These are phyloP conservation scores for Phlyctochytrium bullatum DNA, from an alignment of 192 early-diverging fungal species.

Conservation along the genomic window DNA sequence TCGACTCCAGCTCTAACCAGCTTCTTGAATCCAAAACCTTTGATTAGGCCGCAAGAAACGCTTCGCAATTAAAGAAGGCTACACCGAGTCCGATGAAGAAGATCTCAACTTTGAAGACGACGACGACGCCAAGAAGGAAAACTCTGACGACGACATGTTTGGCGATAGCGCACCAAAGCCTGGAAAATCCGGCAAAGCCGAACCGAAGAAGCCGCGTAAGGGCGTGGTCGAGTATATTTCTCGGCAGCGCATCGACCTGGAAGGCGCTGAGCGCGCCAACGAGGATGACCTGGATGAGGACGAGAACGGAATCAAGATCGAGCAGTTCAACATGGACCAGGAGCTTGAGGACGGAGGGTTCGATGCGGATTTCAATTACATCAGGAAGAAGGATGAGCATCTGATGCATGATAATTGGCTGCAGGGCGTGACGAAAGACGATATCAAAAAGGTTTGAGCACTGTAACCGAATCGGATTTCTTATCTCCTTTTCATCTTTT, in stretches of 20 bases:
- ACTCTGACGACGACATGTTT: conserved; percentile 44
- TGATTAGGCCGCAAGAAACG: conserved; percentile 22
- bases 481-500: not conserved
- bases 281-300: conserved; percentile 20
- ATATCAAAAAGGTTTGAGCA: conserved; percentile 42
- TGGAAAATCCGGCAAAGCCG: conserved; percentile 9
- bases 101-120: conserved; percentile 13
- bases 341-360: conserved; percentile 56
- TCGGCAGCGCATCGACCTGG: conserved; percentile 20
- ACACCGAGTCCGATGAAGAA: conserved; percentile 14
- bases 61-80: conserved; percentile 6
- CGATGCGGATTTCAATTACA: conserved; percentile 52
- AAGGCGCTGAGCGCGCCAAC: conserved; percentile 26
- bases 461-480: not conserved
- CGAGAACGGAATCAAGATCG: conserved; percentile 39
- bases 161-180: conserved; percentile 18
- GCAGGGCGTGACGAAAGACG: conserved; percentile 43
- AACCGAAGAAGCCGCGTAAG: not conserved
- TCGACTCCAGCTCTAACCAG: not conserved
- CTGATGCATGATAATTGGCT: conserved; percentile 55
- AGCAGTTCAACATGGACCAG: conserved; percentile 59
- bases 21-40: conserved; percentile 27
- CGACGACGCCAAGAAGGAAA: conserved; percentile 19
- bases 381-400: conserved; percentile 50
- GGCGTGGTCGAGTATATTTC: conserved; percentile 13